Conservation (phyloP, 306 rosid species). For the Abrus pulchellus region DNA sequence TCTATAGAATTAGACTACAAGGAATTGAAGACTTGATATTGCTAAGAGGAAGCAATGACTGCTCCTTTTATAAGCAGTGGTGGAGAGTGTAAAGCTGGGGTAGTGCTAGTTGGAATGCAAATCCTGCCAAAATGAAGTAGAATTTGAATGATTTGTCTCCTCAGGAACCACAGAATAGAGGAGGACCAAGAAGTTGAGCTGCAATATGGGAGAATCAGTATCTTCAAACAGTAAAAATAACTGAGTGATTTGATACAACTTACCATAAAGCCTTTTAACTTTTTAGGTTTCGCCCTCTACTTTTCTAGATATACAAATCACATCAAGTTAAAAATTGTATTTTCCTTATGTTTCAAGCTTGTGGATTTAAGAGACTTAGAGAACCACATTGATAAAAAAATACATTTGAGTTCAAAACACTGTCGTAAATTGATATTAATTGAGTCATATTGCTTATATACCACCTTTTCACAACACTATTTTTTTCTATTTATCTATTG, state of each 20-base stretch:
- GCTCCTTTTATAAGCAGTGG: conserved; percentile 65
- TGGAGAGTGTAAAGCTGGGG: conserved; percentile 51
- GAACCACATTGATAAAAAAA: conserved; percentile 4
- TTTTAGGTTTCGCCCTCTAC: background rate
- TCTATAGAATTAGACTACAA: conserved; percentile 35
- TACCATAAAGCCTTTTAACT: background rate
- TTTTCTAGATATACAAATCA: conserved; percentile 22
- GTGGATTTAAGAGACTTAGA: conserved; percentile 19
- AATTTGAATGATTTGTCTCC: conserved; percentile 72
- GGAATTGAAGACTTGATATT: conserved; percentile 45
- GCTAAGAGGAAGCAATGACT: conserved; percentile 48
- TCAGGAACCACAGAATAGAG: conserved; percentile 64
- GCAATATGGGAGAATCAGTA: conserved; percentile 60
- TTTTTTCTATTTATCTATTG: too few species aligned
- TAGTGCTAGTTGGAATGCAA: conserved; percentile 65
- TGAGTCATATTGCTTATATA: too few species aligned
- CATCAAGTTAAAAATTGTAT: conserved; percentile 10
- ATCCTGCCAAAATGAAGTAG: conserved; percentile 50
- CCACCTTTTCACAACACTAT: too few species aligned
- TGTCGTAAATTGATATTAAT: too few species aligned
- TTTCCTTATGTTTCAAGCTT: conserved; percentile 23
- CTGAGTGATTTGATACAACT: conserved; percentile 39
- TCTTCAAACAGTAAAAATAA: conserved; percentile 43
- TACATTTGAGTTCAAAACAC: background rate
- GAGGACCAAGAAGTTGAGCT: conserved; percentile 56